Evolutionary conservation across 2,329 filamentous ascomycete species (phyloP), one percentile per base, ranked within the genome.

Genomic region (Huntiella abstrusa): DNA sequence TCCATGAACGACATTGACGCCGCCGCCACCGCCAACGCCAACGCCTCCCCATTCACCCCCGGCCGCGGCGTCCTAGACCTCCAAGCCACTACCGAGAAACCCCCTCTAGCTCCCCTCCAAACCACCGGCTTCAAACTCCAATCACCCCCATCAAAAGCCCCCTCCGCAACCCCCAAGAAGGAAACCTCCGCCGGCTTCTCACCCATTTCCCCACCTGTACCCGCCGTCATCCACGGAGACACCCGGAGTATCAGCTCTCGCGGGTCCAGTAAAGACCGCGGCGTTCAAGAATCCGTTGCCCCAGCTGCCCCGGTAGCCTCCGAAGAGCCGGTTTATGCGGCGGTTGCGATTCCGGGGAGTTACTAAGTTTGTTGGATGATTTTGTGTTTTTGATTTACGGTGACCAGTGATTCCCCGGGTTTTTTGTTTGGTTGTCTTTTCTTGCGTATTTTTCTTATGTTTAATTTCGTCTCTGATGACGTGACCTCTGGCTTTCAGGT

Each of bases 321-420:
- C 0, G 82, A 86, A 41, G 88, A 95, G 69, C 75, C 81, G 55
- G 75, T 77, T 42, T 95, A 94, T 60, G 87, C 79, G 10, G 67
- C 80, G 16, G 88, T 95, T 32, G 84, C 87, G 1, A 94, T 95
- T 50, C 88, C 88, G 0, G 83, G 82, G 4, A 83, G 86, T 0
- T 95, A 95, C 58, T 28, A 7, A 28, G 3, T 4, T 17, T 17
- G 17, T 17, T 4, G 17, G 17, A 17, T 17, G 17, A 17, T 17
- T 17, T 33, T 33, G 12, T 34, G 22, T 40, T 13, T 34, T 34
- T 39, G 28, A 15, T 6, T 39, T 37, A 17, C 17, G 13, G 22
- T 47, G 11, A 33, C 39, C 7, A 36, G 17, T 13, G 11, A 37
- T 16, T 36, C 43, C n/a, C 28, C 43, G 6, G 13, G 15, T n/a